phyloP scores from a whole-genome alignment of 179 eudicot species.

The Drosera spatulata region DNA sequence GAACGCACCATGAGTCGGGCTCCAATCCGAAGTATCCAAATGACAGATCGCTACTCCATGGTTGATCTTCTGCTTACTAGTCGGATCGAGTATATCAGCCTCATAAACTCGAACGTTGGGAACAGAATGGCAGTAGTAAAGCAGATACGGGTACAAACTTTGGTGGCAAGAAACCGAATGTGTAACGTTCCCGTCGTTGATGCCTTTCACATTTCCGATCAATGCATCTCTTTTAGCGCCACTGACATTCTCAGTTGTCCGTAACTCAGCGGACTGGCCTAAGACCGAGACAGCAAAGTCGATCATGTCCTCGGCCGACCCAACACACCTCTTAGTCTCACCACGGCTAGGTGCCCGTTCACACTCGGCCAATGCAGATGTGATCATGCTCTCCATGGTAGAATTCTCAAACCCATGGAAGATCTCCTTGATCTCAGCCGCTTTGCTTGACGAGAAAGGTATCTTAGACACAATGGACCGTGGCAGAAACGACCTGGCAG shows the following conservation, averaged over 20 bases:
- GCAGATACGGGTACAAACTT: conserved; percentile 63
- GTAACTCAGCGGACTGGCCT: conserved; percentile 47
- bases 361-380: conserved; percentile 26
- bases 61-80: conserved; percentile 48
- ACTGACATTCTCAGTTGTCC: conserved; percentile 39
- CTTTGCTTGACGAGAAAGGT: conserved; percentile 45
- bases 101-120: conserved; percentile 86
- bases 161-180: conserved; percentile 84
- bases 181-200: conserved; percentile 24
- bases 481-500: conserved; percentile 21
- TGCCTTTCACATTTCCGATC: conserved; percentile 39
- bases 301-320: too few species aligned
- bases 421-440: conserved; percentile 24
- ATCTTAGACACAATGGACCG: conserved; percentile 38
- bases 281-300: conserved; percentile 13
- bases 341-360: too few species aligned
- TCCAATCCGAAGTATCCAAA: too few species aligned
- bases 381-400: conserved; percentile 29
- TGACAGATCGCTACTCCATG: conserved; percentile 52
- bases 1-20: conserved; percentile 1
- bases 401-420: conserved; percentile 57
- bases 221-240: conserved; percentile 46
- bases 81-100: conserved; percentile 64
- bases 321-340: too few species aligned
- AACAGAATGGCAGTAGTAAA: conserved; percentile 87